Evolutionary conservation across 345 rosid species (phyloP), one percentile per base, ranked within the genome.

Genomic region (Cardiospermum halicacabum): DNA sequence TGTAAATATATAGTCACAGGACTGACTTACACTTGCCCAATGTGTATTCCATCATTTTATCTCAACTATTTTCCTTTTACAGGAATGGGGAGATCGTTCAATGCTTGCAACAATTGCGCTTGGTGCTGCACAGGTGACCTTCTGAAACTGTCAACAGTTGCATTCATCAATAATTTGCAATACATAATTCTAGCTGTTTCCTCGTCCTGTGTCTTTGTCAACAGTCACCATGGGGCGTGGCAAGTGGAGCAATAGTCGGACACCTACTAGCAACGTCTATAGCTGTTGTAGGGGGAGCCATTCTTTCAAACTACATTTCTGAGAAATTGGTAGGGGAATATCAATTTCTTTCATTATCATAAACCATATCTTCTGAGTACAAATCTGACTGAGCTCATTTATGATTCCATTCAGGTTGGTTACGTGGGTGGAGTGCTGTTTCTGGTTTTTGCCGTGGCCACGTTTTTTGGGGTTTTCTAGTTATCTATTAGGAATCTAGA

Each of bases 71-170:
- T 64, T 51, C 54, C 37, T 56, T 55, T 71, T 18, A 49, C 66
- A 90, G 99, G 99, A 94, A 94, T 94, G 99, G 97, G 99, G 99
- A 72, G 99, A 94, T 66, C 99, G 99, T 56, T 91, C 97, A 42
- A 94, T 94, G 99, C 96, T 94, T 47, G 99, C 97, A 27, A 94
- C 99, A 43, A 89, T 94, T 48, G 99, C 99, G 32, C 99, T 94
- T 2, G 97, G 88, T 53, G 99, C 97, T 26, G 96, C 96, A 26
- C 97, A 93, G 99, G 97, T 85, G 58, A 30, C 26, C 57, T 53
- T 61, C 42, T 21, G 56, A 22, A 36, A 43, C 47, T 58, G 51
- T 31, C 31, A n/a, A 50, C 60, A 4, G 15, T 18, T 25, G 3
- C 5, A 9, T 36, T 24, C 26, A 69, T 28, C 51, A 21, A 2